Evolutionary conservation across 1,284 basidiomycete species (phyloP).

Genomic region (Ustilago trichophora): DNA sequence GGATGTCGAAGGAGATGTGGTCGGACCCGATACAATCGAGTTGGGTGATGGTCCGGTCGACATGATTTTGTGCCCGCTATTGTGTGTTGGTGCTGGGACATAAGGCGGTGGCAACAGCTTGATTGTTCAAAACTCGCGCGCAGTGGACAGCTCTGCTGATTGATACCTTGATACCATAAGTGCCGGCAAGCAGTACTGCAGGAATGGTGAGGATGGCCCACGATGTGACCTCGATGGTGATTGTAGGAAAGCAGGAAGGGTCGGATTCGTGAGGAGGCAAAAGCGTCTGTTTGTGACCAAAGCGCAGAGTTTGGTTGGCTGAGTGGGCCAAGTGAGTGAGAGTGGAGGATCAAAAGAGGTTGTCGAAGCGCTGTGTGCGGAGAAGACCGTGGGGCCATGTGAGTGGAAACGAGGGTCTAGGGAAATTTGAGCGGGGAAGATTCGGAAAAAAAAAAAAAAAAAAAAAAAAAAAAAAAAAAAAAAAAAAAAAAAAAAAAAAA

Average conservation of each 20-base stretch:
- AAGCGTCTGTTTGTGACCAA: neutral
- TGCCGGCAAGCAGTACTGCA: too few species aligned
- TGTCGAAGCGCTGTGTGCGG: neutral
- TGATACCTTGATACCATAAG: too few species aligned
- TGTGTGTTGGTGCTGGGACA: neutral
- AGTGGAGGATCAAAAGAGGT: neutral
- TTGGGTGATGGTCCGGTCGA: conserved; percentile 27
- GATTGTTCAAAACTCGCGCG: too few species aligned
- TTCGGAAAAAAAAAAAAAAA: neutral
- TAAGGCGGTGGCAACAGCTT: too few species aligned
- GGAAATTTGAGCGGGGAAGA: neutral
- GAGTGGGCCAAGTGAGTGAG: too few species aligned
- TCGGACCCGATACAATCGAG: conserved; percentile 14
- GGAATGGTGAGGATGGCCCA: too few species aligned
- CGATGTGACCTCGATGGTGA: too few species aligned
- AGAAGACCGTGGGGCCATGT: conserved; percentile 3
- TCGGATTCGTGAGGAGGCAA: neutral
- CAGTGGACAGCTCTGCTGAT: too few species aligned
- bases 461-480: too few species aligned
- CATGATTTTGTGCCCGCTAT: conserved; percentile 6
- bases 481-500: neutral
- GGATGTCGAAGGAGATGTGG: conserved; percentile 19
- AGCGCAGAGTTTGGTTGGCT: conserved; percentile 1
- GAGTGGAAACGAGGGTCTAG: neutral
- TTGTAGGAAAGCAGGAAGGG: neutral